Base-by-base conservation (phyloP, 192 early-diverging fungal species). In the Martensiomyces pterosporus region DNA sequence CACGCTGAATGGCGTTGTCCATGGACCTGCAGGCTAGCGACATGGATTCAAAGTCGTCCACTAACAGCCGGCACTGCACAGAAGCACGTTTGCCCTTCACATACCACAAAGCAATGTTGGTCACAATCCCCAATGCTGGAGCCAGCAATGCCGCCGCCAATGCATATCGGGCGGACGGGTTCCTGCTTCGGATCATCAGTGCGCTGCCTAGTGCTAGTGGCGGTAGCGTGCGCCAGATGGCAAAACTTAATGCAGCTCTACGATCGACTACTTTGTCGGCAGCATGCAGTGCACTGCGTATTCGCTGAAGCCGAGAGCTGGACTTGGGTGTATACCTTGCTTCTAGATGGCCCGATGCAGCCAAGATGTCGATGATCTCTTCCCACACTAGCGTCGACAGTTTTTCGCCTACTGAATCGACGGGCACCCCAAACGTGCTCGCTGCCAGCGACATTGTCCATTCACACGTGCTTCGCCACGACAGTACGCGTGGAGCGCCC, bases 1-100 rank as follows among this genome's bases (percentile, higher is more conserved):
- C 57, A 2, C 47, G 43, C 36, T 72, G 57, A 5, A 57, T 12
- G 32, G 57, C 26, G 0, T 23, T 38, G 24, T 72, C 69, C 18
- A 72, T 32, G 7, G 15, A 17, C 3, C 69, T 61, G 9, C 53
- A 52, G 7, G 32, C 24, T 9, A 19, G 24, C 0, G 25, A 25
- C 47, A 55, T 46, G 4, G 10, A 3, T 16, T 38, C 8, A 32
- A 65, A 33, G 0, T 39, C 9, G 4, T 35, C 36, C 1, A 52
- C 14, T 14, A 24, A 36, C 13, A 15, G 29, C 0, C 22, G 38
- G 1, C 26, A 36, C 26, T 33, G 0, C 18, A 39, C 0, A 7
- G 9, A 3, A n/a, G 21, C 19, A 34, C 36, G 22, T 10, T 18
- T 9, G n/a, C 12, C 19, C 6, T 13, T 9, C n/a, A n/a, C n/a